Conservation (phyloP, 306 rosid species). For the Fagus crenata region DNA sequence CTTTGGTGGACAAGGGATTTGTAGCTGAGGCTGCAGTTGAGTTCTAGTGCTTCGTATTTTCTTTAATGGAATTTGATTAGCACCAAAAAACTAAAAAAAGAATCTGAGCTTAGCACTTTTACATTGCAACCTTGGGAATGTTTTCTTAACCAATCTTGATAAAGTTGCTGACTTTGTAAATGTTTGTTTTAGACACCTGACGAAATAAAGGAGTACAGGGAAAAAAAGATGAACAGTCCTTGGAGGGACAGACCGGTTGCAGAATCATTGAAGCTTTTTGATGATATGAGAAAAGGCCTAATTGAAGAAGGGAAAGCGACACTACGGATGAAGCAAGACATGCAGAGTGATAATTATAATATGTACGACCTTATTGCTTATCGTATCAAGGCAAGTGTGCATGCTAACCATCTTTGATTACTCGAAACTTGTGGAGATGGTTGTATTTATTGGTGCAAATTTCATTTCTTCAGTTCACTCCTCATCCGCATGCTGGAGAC, state of each 20-base stretch:
- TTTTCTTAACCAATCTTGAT: constrained; percentile 15
- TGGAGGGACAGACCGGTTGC: constrained; percentile 91
- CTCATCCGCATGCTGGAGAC: constrained; percentile 98
- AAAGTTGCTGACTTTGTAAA: constrained; percentile 18
- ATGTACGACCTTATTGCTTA: constrained; percentile 99
- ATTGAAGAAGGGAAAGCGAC: constrained; percentile 97
- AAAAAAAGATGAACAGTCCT: constrained; percentile 92
- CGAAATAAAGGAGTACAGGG: constrained; percentile 86
- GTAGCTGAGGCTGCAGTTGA: background rate
- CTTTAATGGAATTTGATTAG: background rate
- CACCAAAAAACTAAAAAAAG: background rate
- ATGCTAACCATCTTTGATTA: constrained; percentile 16
- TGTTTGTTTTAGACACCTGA: constrained; percentile 71
- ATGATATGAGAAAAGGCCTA: constrained; percentile 80
- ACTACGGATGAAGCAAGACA: constrained; percentile 97
- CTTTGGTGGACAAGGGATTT: background rate
- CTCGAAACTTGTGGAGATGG: constrained; percentile 13
- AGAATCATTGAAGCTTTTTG: constrained; percentile 82
- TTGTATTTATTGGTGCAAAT: constrained; percentile 26
- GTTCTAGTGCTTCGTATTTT: background rate
- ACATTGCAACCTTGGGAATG: background rate
- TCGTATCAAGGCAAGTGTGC: constrained; percentile 71
- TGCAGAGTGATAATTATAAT: constrained; percentile 96
- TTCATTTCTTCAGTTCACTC: constrained; percentile 67
- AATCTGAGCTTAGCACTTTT: background rate